Percentiles rank a stretch among this genome's conserved stretches.
phyloP scores from a whole-genome alignment of 345 rosid genomes.

The Eucalyptus globulus region DNA sequence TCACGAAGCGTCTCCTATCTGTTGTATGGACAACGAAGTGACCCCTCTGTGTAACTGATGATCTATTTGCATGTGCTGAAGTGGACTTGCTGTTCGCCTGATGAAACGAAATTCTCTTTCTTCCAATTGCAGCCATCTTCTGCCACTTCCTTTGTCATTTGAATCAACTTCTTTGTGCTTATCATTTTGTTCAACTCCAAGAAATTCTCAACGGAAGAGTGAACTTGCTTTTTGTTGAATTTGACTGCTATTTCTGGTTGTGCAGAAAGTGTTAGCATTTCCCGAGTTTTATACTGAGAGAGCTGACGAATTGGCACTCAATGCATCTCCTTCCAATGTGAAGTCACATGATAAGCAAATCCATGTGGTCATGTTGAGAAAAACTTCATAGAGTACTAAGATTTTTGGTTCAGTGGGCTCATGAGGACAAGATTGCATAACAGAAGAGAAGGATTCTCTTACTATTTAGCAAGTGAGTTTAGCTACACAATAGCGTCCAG shows the following conservation, averaged over 20 bases:
- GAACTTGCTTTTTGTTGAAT: neutral
- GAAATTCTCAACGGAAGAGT: neutral
- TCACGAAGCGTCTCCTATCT: neutral
- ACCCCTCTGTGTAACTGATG: neutral
- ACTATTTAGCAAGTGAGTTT: neutral
- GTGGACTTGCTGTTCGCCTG: neutral
- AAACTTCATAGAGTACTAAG: neutral
- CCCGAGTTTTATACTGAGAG: neutral
- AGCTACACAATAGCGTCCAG: neutral
- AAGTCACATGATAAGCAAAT: neutral
- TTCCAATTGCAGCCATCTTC: neutral
- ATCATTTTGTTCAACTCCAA: neutral
- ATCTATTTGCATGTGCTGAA: neutral
- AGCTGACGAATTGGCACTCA: neutral
- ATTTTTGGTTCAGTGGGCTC: neutral
- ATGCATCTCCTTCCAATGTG: neutral
- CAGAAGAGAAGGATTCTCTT: neutral
- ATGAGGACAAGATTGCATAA: neutral
- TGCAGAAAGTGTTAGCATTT: neutral
- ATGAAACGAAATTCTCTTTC: neutral
- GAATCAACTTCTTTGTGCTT: neutral
- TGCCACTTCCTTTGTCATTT: neutral
- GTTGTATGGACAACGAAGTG: constrained; percentile 7
- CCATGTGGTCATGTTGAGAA: neutral
- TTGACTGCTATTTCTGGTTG: neutral